Conservation (phyloP, 768 basidiomycete species). For the Rhizopogon roseolus region DNA sequence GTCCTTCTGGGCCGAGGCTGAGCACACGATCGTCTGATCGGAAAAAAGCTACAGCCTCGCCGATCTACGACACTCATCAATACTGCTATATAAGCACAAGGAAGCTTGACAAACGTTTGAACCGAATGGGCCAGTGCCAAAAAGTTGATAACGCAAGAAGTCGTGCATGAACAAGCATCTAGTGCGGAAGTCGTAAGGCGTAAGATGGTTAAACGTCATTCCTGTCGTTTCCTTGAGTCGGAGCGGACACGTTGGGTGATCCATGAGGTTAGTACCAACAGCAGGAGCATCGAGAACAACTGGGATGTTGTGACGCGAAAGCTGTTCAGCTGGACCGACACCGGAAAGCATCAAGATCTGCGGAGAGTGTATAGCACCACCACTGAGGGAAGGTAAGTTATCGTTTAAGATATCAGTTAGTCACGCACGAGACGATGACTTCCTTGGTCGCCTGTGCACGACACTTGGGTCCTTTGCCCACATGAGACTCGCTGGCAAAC, state of each 20-base stretch:
- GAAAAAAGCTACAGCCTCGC: constrained; percentile 14
- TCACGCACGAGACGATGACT: not conserved
- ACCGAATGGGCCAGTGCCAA: constrained; percentile 39
- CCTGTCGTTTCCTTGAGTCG: not conserved
- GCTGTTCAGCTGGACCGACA: constrained; percentile 55
- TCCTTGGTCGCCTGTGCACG: constrained; percentile 28
- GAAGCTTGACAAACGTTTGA: constrained; percentile 35
- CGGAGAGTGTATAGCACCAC: constrained; percentile 51
- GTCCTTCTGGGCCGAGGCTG: too few relatives aligned
- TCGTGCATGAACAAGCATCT: not conserved
- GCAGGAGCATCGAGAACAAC: constrained; percentile 58
- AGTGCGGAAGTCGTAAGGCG: not conserved
- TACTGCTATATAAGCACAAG: not conserved
- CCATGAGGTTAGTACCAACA: constrained; percentile 67
- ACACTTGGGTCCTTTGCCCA: constrained; percentile 29
- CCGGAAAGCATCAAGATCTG: constrained; percentile 36
- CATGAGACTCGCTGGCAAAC: not conserved
- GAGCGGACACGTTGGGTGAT: constrained; percentile 18
- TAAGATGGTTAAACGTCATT: not conserved
- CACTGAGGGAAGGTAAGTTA: not conserved
- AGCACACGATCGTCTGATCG: constrained; percentile 11
- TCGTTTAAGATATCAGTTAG: constrained; percentile 34
- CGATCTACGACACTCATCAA: constrained; percentile 4
- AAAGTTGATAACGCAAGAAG: constrained; percentile 1
- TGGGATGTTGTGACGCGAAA: constrained; percentile 44